Percentiles rank a stretch among this genome's conserved stretches.
Conservation (phyloP, 2,329 filamentous ascomycete genomes). For the Pestalotiopsis fici region DNA sequence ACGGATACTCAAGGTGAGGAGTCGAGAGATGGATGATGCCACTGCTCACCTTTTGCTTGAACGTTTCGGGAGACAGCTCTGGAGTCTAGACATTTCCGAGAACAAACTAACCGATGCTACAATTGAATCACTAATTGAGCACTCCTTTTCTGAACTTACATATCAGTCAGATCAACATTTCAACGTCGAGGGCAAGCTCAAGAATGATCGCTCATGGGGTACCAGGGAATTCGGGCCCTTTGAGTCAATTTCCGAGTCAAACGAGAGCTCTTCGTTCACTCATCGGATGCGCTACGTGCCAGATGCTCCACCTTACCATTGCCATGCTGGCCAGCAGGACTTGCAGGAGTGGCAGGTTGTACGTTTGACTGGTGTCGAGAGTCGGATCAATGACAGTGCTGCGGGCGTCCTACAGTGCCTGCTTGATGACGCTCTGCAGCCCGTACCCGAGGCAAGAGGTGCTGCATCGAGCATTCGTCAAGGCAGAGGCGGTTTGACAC, state of each 20-base stretch:
- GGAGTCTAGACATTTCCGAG: slow-evolving; percentile 56
- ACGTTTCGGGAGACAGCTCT: slow-evolving; percentile 41
- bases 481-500: slow-evolving; percentile 44
- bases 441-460: slow-evolving; percentile 12
- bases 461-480: slow-evolving; percentile 23
- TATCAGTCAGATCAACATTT: slow-evolving; percentile 40
- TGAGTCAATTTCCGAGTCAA: slow-evolving; percentile 48
- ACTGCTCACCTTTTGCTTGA: slow-evolving; percentile 34
- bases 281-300: slow-evolving; percentile 49
- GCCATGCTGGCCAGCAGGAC: slow-evolving; percentile 18
- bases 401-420: slow-evolving; percentile 30
- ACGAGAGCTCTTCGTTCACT: slow-evolving; percentile 41
- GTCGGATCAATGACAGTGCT: slow-evolving; percentile 32
- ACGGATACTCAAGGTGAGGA: slow-evolving; percentile 51
- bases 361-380: slow-evolving; percentile 36
- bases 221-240: slow-evolving; percentile 41
- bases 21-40: slow-evolving; percentile 46
- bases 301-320: slow-evolving; percentile 46
- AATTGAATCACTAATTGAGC: slow-evolving; percentile 32
- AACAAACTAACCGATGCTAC: slow-evolving; percentile 53
- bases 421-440: slow-evolving; percentile 20
- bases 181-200: slow-evolving; percentile 47
- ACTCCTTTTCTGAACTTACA: slow-evolving; percentile 32
- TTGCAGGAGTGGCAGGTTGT: slow-evolving; percentile 25
- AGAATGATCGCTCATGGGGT: slow-evolving; percentile 25